These are phyloP conservation scores for Sugiyamaella sp. DNA, from an alignment of 1,139 yeast species.

Conservation along the genomic window DNA sequence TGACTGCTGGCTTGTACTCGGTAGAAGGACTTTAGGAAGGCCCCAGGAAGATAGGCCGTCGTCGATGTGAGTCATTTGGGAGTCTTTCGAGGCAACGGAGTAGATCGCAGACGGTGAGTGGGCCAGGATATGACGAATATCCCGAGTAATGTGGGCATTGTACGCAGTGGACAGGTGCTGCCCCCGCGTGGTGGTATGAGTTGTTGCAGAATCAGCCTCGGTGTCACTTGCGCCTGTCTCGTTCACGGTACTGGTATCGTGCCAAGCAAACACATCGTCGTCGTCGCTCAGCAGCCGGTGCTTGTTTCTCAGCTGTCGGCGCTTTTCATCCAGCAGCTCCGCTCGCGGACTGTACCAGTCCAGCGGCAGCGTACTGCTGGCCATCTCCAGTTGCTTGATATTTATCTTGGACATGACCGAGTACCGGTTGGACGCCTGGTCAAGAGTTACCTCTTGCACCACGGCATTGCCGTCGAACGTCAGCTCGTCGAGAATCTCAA, in stretches of 20 bases:
- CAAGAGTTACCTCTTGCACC: background rate
- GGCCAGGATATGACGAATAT: background rate
- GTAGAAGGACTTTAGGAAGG: conserved; percentile 17
- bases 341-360: conserved; percentile 22
- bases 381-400: conserved; percentile 7
- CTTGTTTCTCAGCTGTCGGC: conserved; percentile 7
- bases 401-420: conserved; percentile 4
- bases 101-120: background rate
- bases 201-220: background rate
- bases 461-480: background rate
- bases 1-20: background rate
- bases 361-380: conserved; percentile 14
- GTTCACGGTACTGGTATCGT: conserved; percentile 6
- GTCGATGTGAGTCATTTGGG: conserved; percentile 16
- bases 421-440: background rate
- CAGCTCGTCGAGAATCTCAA: conserved; percentile 13
- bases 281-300: conserved; percentile 8
- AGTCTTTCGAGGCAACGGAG: conserved; percentile 9
- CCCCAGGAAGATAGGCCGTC: conserved; percentile 23
- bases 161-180: too few species aligned
- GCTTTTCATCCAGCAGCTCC: conserved; percentile 19
- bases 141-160: too few species aligned
- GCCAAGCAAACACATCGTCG: conserved; percentile 10
- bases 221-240: background rate
- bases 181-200: too few species aligned